A percentile compares a stretch with the other conserved stretches of the same genome.
Evolutionary conservation across 2,329 filamentous ascomycete species (phyloP).

Genomic region (Beauveria rudraprayagi): DNA sequence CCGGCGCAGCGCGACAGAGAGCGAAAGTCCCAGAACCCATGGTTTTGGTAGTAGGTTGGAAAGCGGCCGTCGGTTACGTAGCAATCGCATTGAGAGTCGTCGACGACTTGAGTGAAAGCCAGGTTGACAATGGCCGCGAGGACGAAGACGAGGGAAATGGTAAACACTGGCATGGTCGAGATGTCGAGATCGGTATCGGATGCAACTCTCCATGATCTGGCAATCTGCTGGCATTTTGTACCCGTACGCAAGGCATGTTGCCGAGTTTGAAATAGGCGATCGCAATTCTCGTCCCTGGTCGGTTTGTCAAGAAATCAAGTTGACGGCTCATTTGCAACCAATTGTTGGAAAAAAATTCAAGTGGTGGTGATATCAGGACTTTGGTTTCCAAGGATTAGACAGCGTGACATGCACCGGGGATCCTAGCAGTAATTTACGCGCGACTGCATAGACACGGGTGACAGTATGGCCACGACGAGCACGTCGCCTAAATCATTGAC

Average conservation of each 20-base stretch:
- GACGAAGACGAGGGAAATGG: neutral
- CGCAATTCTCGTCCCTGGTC: neutral
- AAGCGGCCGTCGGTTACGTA: conserved; percentile 20
- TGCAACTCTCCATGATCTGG: neutral
- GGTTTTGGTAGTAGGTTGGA: conserved; percentile 19
- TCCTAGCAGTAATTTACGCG: neutral
- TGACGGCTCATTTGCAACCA: neutral
- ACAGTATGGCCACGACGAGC: no score
- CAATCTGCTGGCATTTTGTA: neutral
- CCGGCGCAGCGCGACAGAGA: conserved; percentile 20
- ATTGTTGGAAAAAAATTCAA: neutral
- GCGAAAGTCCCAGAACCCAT: conserved; percentile 25
- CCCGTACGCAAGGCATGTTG: neutral
- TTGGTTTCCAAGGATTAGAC: neutral
- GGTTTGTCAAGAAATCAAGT: neutral
- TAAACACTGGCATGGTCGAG: neutral
- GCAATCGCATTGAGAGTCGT: conserved; percentile 20
- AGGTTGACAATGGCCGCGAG: neutral
- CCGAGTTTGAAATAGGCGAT: neutral
- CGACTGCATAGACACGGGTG: no score
- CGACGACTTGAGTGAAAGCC: neutral
- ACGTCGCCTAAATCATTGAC: no score
- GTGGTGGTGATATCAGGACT: neutral
- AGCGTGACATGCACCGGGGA: neutral
- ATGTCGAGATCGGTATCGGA: neutral